Base-by-base conservation (phyloP, 176 grass and related monocot species). In the Poa pratensis region DNA sequence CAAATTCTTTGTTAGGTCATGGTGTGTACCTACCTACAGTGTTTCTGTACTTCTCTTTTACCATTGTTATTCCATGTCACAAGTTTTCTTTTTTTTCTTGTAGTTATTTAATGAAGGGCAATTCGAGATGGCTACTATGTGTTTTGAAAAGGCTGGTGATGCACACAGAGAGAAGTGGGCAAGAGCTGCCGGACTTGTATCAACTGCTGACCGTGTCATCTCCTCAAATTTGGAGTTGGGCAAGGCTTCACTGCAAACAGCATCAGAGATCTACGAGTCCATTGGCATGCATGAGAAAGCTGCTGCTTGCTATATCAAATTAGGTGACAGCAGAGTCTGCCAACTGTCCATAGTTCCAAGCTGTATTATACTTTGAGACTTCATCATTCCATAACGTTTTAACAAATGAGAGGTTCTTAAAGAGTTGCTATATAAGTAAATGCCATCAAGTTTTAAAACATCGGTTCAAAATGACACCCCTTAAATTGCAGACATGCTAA, bases 81-180 rank as follows among this genome's bases (percentile, higher is more conserved):
- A 75, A 57, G 2, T 78, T 11, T 18, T 40, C 83, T 5, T 72
- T 62, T 78, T 82, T 16, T 6, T n/a, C n/a, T n/a, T 82, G 6
- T 84, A 97, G 94, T 66, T 97, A 40, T 97, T 97, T 27, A 89
- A 94, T 50, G 90, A 97, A 73, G 74, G 67, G 23, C 90, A 94
- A 42, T 97, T 89, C 89, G 94, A 97, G 78, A 92, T 94, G 77
- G 94, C 94, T 11, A 92, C 81, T n/a, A 86, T 97, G 88, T 97
- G 95, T 50, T 97, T 97, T 63, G 95, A 93, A 76, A 94, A 93
- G 82, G 92, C 90, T 20, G 95, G 95, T 75, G 95, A 94, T 85
- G 74, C 50, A 14, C 68, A 91, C n/a, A 84, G 72, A 61, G 92
- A 90, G 82, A 97, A 91, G 34, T 90, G 90, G 89, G 90, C 95